These are phyloP conservation scores for Coemansia sp. DNA, from an alignment of 192 early-diverging fungal genomes.

Conservation along the genomic window DNA sequence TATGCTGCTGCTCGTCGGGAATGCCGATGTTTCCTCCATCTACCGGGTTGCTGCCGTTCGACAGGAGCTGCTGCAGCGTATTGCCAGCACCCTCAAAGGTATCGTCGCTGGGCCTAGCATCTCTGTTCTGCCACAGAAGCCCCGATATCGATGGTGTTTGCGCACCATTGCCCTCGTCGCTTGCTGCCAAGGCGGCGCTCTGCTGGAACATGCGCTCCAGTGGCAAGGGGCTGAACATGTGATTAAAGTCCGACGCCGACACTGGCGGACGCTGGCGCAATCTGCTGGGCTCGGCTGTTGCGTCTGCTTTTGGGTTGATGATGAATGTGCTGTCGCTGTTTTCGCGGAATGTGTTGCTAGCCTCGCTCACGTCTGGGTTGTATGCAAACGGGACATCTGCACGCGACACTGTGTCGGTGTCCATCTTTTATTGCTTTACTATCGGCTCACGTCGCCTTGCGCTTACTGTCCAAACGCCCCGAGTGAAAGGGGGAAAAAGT, in stretches of 20 bases:
- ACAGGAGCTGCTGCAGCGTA: slow-evolving; percentile 36
- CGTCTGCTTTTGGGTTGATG: slow-evolving; percentile 20
- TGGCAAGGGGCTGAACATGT: slow-evolving; percentile 50
- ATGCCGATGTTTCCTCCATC: slow-evolving; percentile 4
- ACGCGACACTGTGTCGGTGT: slow-evolving; percentile 1
- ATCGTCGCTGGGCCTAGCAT: slow-evolving; percentile 12
- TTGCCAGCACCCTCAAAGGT: slow-evolving; percentile 41
- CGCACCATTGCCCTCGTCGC: slow-evolving; percentile 13
- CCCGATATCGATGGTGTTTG: slow-evolving; percentile 25
- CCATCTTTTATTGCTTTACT: background rate
- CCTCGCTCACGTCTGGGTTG: background rate
- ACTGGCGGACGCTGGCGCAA: slow-evolving; percentile 27
- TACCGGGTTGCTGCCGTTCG: slow-evolving; percentile 42
- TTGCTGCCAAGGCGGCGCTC: slow-evolving; percentile 3
- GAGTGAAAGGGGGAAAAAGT: too few species aligned
- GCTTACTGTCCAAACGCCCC: background rate
- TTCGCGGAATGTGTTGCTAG: slow-evolving; percentile 2
- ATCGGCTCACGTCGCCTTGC: background rate
- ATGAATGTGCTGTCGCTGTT: slow-evolving; percentile 39
- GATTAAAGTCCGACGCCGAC: slow-evolving; percentile 35
- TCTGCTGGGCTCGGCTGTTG: slow-evolving; percentile 5
- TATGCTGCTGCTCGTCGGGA: background rate
- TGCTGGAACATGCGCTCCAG: slow-evolving; percentile 46
- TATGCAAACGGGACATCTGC: background rate
- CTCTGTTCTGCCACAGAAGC: slow-evolving; percentile 35